Evolutionary conservation across 345 rosid species (phyloP).

Genomic region (Citropsis articulata): DNA sequence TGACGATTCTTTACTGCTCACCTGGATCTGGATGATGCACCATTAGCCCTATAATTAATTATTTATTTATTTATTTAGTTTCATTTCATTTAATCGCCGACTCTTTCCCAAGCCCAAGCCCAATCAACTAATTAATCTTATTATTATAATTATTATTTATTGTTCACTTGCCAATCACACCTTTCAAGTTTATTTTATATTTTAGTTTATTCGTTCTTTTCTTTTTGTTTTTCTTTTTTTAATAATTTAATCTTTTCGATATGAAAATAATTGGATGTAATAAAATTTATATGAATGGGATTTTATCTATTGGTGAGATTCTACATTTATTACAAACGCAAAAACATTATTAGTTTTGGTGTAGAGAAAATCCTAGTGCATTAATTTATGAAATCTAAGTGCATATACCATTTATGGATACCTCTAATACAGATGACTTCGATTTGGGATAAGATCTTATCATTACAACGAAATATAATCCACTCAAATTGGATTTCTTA

Average conservation of each 20-base stretch:
- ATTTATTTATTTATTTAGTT: background rate
- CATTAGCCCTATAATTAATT: no score
- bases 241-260: no score
- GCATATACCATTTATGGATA: no score
- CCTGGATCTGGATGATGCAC: constrained; percentile 23
- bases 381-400: background rate
- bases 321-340: background rate
- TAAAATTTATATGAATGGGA: background rate
- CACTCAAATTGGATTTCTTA: background rate
- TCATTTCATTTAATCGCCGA: constrained; percentile 27
- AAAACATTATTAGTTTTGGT: background rate
- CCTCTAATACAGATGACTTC: background rate
- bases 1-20: constrained; percentile 10
- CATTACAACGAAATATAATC: background rate
- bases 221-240: no score
- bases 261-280: background rate
- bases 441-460: background rate
- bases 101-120: constrained; percentile 3
- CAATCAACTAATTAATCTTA: background rate
- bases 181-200: background rate
- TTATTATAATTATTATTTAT: no score
- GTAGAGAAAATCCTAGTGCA: background rate
- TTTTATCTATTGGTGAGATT: background rate
- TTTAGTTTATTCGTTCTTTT: no score
- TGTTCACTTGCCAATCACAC: background rate